Base-by-base conservation (phyloP, 2,329 filamentous ascomycete genomes). In the Exophiala phaeomuriformis region DNA sequence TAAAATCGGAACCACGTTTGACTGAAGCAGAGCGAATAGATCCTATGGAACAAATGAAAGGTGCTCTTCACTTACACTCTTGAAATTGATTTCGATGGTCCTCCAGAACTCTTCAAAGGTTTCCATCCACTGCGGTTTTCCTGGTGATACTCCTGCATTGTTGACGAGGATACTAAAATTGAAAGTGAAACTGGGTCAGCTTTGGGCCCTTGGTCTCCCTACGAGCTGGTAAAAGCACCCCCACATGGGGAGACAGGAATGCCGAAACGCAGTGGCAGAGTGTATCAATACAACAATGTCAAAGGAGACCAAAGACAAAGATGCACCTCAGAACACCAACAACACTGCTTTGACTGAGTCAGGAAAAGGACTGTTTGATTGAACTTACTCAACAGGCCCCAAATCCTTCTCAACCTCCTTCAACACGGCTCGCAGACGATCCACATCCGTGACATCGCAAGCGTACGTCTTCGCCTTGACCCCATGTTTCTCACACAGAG, bases 401-500 rank as follows among this genome's bases (percentile, higher is more conserved):
- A 59, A 33, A 4, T 56, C 53, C 30, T 36, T 49, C 33, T 53
- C 50, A 2, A 41, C 33, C 7, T 40, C 7, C 12, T 51, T 48
- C 46, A 59, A 36, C 2, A 39, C 47, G n/a, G n/a, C 42, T 40
- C 47, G 48, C 39, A 66, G 50, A 29, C 56, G 51, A 5, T 31
- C 40, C 10, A 57, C 49, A 39, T 65, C 59, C 10, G 64, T 66
- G 33, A 66, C 59, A 40, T 66, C 63, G 49, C 62, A 64, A n/a
- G 55, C 47, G 8, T 59, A 50, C 3, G 48, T 47, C 30, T 50
- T 56, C 50, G 61, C 59, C 28, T 51, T 60, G 28, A 51, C 60
- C 3, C 37, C 53, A 37, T 57, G 47, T 4, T 43, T 46, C 5
- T 59, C 51, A 12, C 58, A 51, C 10, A 51, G 48, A 7, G 48